Evolutionary conservation across 164 flowering plant genomes (phyloP).

Genomic region (Magnolia sinica): DNA sequence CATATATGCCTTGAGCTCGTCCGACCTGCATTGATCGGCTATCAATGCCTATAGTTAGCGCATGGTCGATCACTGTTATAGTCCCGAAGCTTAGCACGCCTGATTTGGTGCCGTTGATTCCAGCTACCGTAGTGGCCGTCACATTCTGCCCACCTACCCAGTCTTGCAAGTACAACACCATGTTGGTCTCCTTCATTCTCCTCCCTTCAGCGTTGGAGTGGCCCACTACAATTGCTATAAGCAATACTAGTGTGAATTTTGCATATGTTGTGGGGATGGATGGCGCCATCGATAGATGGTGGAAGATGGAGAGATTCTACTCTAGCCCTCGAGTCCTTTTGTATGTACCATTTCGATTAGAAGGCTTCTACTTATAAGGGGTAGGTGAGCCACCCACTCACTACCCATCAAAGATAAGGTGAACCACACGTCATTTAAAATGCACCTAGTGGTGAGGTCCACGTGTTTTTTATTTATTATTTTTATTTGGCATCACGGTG

Average conservation of each 20-base stretch:
- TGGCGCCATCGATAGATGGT: neutral
- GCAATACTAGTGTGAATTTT: neutral
- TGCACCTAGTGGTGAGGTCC: too few species aligned
- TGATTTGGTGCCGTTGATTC: neutral
- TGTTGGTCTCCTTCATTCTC: slow-evolving; percentile 10
- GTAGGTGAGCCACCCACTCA: too few species aligned
- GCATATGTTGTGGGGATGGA: neutral
- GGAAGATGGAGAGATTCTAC: too few species aligned
- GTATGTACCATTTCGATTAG: too few species aligned
- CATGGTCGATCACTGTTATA: slow-evolving; percentile 8
- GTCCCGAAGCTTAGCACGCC: slow-evolving; percentile 3
- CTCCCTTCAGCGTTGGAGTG: neutral
- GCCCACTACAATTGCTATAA: neutral
- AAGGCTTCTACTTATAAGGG: too few species aligned
- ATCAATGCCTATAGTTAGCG: slow-evolving; percentile 4
- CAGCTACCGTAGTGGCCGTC: slow-evolving; percentile 2
- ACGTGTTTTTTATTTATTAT: too few species aligned
- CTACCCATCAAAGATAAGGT: too few species aligned
- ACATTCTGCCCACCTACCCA: neutral
- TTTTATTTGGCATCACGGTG: too few species aligned
- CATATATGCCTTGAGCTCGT: slow-evolving; percentile 12
- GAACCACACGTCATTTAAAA: too few species aligned
- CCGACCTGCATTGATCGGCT: slow-evolving; percentile 4
- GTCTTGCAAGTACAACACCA: slow-evolving; percentile 13
- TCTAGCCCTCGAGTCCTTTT: too few species aligned